Percentiles rank a stretch among this genome's conserved stretches.
Conservation (phyloP, 2,329 filamentous ascomycete species). For the Apiospora saccharicola region DNA sequence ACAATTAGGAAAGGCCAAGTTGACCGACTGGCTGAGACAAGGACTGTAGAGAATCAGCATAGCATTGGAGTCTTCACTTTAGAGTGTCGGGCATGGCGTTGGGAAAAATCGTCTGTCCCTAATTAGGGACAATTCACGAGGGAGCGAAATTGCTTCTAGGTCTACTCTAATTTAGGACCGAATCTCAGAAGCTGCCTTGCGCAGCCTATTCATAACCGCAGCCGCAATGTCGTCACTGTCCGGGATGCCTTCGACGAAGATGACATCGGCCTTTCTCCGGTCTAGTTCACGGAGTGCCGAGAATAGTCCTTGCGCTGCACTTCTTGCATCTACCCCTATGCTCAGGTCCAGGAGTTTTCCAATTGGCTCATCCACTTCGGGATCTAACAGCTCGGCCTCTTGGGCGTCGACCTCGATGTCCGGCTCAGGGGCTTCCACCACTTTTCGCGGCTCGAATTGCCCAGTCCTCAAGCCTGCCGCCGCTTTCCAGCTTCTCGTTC, state of each 20-base stretch:
- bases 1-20: constrained; percentile 90
- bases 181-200: constrained; percentile 76
- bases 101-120: constrained; percentile 35
- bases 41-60: constrained; percentile 56
- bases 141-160: constrained; percentile 31
- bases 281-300: constrained; percentile 87
- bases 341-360: constrained; percentile 71
- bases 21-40: constrained; percentile 90
- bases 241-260: constrained; percentile 89
- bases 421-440: constrained; percentile 34
- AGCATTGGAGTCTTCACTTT: constrained; percentile 36
- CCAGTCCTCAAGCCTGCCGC: constrained; percentile 50
- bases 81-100: constrained; percentile 20
- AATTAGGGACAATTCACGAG: constrained; percentile 34
- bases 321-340: constrained; percentile 73
- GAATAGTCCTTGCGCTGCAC: constrained; percentile 88
- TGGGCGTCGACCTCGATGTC: constrained; percentile 47
- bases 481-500: constrained; percentile 61
- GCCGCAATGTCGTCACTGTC: constrained; percentile 84
- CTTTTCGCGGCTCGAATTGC: constrained; percentile 41
- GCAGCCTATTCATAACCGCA: constrained; percentile 83
- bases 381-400: constrained; percentile 48
- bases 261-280: constrained; percentile 77
- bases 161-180: constrained; percentile 48
- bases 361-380: constrained; percentile 39